Percentiles rank a stretch among this genome's conserved stretches.
Evolutionary conservation across 164 flowering plant genomes (phyloP).

Genomic region (Protea cynaroides): DNA sequence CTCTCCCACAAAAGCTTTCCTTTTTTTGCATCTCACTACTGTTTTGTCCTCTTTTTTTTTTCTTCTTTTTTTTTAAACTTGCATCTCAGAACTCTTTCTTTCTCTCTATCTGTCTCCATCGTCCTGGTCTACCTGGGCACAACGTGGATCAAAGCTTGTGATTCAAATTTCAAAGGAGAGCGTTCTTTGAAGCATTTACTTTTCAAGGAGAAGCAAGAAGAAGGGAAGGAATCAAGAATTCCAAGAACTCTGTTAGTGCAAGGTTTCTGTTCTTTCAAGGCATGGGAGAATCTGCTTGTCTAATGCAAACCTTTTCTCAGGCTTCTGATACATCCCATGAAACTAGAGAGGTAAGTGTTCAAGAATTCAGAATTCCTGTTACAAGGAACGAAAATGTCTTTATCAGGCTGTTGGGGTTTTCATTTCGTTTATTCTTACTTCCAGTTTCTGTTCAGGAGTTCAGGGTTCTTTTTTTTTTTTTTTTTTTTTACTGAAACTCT

Average conservation of each 20-base stretch:
- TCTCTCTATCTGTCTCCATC: too few relatives aligned
- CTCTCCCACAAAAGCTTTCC: neutral
- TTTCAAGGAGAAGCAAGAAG: constrained; percentile 3
- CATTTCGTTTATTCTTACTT: too few relatives aligned
- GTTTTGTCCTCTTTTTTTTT: too few relatives aligned
- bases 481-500: too few relatives aligned
- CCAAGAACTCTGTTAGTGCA: neutral
- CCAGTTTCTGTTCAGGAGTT: too few relatives aligned
- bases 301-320: constrained; percentile 47
- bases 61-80: too few relatives aligned
- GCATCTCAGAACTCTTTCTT: too few relatives aligned
- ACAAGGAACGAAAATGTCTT: too few relatives aligned
- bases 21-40: neutral
- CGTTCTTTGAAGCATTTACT: constrained; percentile 4
- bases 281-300: constrained; percentile 67
- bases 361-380: too few relatives aligned
- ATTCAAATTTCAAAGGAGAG: constrained; percentile 21
- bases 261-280: neutral
- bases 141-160: neutral
- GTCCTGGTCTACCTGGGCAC: too few relatives aligned
- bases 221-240: neutral
- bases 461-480: too few relatives aligned
- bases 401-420: too few relatives aligned
- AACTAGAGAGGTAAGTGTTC: constrained; percentile 27
- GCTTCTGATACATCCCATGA: constrained; percentile 31